Evolutionary conservation across 139 green algal species (phyloP).

Genomic region (Chlamydomonas sp.): DNA sequence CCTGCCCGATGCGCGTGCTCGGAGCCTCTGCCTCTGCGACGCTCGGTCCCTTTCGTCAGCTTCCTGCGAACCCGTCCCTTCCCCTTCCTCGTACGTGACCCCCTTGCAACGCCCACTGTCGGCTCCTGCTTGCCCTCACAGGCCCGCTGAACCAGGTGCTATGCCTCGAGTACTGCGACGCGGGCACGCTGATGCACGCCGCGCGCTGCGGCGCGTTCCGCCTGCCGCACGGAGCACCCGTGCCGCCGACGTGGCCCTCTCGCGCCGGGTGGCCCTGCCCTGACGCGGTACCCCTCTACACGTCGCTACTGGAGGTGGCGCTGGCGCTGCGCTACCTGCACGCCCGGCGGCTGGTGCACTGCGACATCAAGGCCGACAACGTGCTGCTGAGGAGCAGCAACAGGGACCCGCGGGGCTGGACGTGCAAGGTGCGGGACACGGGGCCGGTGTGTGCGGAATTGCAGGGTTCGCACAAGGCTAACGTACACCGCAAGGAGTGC

Average conservation of each 20-base stretch:
- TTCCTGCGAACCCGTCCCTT: too few species aligned
- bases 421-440: slow-evolving; percentile 1
- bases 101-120: too few species aligned
- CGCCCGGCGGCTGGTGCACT: slow-evolving; percentile 28
- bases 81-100: too few species aligned
- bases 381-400: slow-evolving; percentile 29
- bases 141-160: slow-evolving; percentile 25
- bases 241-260: too few species aligned
- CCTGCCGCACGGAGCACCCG: neutral
- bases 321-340: slow-evolving; percentile 35
- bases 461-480: too few species aligned
- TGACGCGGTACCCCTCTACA: slow-evolving; percentile 27
- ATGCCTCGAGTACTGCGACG: slow-evolving; percentile 38
- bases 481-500: too few species aligned
- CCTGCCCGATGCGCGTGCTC: too few species aligned
- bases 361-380: slow-evolving; percentile 20
- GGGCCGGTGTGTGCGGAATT: too few species aligned
- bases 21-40: too few species aligned
- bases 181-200: slow-evolving; percentile 37
- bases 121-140: neutral
- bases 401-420: slow-evolving; percentile 25
- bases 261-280: neutral
- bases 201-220: slow-evolving; percentile 16
- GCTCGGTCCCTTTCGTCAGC: too few species aligned
- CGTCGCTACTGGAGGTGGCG: slow-evolving; percentile 23